Evolutionary conservation across 306 rosid species (phyloP).

Genomic region (Potentilla sterilis): DNA sequence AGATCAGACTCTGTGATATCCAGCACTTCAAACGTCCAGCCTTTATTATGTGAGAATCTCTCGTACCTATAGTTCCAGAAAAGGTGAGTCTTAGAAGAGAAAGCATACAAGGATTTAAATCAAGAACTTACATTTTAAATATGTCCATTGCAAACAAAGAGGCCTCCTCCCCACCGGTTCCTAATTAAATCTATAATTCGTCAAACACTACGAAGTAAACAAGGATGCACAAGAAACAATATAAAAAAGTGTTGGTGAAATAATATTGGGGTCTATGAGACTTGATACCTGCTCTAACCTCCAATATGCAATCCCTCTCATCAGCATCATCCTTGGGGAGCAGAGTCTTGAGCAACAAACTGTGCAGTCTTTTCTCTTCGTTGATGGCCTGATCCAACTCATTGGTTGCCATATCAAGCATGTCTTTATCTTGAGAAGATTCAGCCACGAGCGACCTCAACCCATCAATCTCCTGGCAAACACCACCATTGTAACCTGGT

Average conservation of each 20-base stretch:
- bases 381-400: conserved; percentile 59
- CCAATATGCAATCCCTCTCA: conserved; percentile 92
- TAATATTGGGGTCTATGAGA: neutral
- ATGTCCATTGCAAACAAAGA: conserved; percentile 92
- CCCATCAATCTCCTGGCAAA: conserved; percentile 63
- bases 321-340: conserved; percentile 96
- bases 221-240: conserved; percentile 8
- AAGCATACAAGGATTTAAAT: conserved; percentile 14
- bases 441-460: conserved; percentile 65
- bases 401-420: conserved; percentile 72
- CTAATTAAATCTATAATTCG: conserved; percentile 28
- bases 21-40: conserved; percentile 84
- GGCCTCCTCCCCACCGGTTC: conserved; percentile 95
- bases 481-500: neutral
- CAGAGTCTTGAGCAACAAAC: conserved; percentile 58
- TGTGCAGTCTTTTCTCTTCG: conserved; percentile 62
- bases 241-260: neutral
- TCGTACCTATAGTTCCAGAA: conserved; percentile 62
- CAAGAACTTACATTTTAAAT: conserved; percentile 70
- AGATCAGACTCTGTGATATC: conserved; percentile 73
- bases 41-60: conserved; percentile 64
- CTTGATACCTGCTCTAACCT: conserved; percentile 87
- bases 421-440: conserved; percentile 75
- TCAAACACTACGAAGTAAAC: conserved; percentile 7
- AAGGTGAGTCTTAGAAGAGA: conserved; percentile 20